A percentile compares a stretch with the other conserved stretches of the same genome.
These are phyloP conservation scores for Willaertia magna DNA, from an alignment of 208 protist species.

Conservation along the genomic window DNA sequence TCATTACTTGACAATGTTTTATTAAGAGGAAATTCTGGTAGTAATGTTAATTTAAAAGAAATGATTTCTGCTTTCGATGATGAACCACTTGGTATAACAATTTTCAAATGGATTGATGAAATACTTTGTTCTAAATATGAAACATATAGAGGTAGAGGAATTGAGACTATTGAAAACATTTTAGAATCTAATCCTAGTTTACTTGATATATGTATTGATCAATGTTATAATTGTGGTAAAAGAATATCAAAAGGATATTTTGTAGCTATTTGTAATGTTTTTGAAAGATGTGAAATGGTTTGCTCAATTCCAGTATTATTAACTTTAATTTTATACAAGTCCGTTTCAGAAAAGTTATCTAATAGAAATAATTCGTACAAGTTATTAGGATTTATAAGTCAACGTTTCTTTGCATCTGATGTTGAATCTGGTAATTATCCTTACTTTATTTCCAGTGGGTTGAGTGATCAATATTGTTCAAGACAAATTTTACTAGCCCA, in stretches of 20 bases:
- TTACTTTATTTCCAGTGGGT: neutral
- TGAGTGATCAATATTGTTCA: neutral
- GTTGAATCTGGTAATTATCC: neutral
- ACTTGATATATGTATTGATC: neutral
- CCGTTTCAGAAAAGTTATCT: neutral
- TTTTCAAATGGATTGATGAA: slow-evolving; percentile 3
- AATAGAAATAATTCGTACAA: neutral
- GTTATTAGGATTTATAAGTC: neutral
- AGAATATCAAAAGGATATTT: neutral
- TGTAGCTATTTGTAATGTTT: neutral
- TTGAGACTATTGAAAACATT: neutral
- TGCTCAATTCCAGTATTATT: neutral
- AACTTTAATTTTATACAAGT: neutral
- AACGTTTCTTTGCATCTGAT: neutral
- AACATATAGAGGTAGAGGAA: neutral
- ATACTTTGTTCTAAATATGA: neutral
- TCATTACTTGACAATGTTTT: neutral
- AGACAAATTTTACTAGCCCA: neutral
- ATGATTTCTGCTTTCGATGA: neutral
- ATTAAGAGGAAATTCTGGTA: neutral
- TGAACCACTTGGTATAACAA: neutral
- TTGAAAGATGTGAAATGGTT: neutral
- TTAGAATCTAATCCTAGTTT: neutral
- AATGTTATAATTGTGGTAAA: neutral
- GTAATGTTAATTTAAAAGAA: too few species aligned